Evolutionary conservation across 768 basidiomycete genomes (phyloP), one percentile per base, ranked within the genome.

Genomic region (Kwoniella sp.): DNA sequence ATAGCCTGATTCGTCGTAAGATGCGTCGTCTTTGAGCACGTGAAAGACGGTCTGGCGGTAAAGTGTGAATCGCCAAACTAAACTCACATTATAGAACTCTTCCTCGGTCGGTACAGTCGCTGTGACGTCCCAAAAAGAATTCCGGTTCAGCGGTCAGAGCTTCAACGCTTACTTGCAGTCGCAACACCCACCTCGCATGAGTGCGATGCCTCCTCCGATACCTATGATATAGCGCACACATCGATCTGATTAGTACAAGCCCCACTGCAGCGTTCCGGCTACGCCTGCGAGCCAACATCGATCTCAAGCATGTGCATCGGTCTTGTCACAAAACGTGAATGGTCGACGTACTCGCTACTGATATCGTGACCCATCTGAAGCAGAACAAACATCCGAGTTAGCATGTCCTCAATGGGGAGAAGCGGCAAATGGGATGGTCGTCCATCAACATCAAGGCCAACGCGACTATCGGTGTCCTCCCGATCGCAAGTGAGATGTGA

Each of bases 51-150:
- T 3, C 15, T 17, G 41, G 17, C 11, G 41, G 8, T 45, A 7
- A 37, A 7, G 41, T 45, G 20, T 45, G 11, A 45, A 11, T 9
- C 20, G 47, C 47, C 47, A 22, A 22, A 13, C 11, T 20, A n/a
- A 13, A 57, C 74, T 54, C 38, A 79, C 78, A 54, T 77, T 69
- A 57, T 80, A 80, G 64, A 80, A 78, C 37, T 80, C 70, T 55
- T 80, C 67, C 38, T 80, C 79, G 12, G 71, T 72, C 23, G 79
- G 79, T 55, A 73, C 76, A 12, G 75, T 65, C 22, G 59, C 77
- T 79, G 45, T 47, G 62, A 34, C 53, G 59, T 26, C 25, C 8
- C 22, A 59, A n/a, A n/a, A n/a, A n/a, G n/a, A n/a, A n/a, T n/a
- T n/a, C n/a, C n/a, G n/a, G n/a, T n/a, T n/a, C n/a, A n/a, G n/a